Base-by-base conservation (phyloP, 78 protist species). In the Dictyostelium intermedium region DNA sequence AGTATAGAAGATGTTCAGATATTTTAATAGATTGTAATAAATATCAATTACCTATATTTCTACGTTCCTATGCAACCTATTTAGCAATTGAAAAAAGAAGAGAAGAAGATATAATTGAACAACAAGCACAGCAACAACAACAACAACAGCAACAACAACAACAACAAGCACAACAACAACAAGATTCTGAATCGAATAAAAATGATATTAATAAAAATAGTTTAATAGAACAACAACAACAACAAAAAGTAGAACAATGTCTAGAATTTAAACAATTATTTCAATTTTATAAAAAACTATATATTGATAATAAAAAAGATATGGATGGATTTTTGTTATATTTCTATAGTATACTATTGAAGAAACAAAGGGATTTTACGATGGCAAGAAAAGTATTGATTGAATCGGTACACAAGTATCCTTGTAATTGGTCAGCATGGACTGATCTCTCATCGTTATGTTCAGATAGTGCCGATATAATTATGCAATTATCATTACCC, bases 391-490 rank as follows among this genome's bases (percentile, higher is more conserved):
- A 50, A 25, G 63, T 84, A 35, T 76, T 92, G 20, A 50, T 92
- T 2, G 76, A 78, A 9, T 92, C 96, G 1, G 43, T 92, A 5
- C 30, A 41, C 7, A 27, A n/a, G 2, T 92, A 92, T 43, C 96
- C 96, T 18, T 86, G 87, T 50, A 94, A 94, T 82, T 94, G 96
- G 96, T 85, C 93, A 20, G 96, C 96, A 5, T 94, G 96, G 96
- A 6, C 11, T 11, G 96, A 94, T 53, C 18, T 94, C 1, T 79
- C 96, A 25, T 37, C 84, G 30, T 74, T 94, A 2, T 94, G 91
- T 53, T 27, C 85, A 2, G 89, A 82, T 39, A 37, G 70, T 27
- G 56, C 74, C 10, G 78, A 60, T 5, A 25, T 39, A 1, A 45
- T 79, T 23, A 27, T 78, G 47, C 91, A 94, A 69, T 83, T 94